Conservation (phyloP, 2,329 filamentous ascomycete genomes). For the Penicillium digitatum region DNA sequence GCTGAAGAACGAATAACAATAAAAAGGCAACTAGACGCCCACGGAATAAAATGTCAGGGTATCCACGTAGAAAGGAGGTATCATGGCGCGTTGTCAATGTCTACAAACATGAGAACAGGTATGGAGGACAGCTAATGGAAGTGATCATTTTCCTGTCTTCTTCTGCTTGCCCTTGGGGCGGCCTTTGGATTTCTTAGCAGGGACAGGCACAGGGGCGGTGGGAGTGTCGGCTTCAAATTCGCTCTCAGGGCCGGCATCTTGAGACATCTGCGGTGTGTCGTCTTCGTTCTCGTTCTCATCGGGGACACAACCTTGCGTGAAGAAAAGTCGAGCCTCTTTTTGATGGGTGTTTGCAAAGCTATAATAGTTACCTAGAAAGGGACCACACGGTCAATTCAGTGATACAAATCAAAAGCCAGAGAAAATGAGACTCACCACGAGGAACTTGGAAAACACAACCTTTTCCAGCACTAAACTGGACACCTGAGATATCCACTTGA, state of each 20-base stretch:
- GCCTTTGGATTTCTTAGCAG: slow-evolving; percentile 19
- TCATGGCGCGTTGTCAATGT: slow-evolving; percentile 18
- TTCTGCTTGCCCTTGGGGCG: slow-evolving; percentile 36
- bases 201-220: slow-evolving; percentile 7
- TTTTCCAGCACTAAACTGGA: slow-evolving; percentile 72
- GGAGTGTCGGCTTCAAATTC: slow-evolving; percentile 16
- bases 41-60: neutral
- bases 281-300: slow-evolving; percentile 27
- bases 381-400: neutral
- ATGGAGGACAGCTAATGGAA: neutral
- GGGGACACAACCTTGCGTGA: slow-evolving; percentile 76
- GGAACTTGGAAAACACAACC: slow-evolving; percentile 94
- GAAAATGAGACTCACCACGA: slow-evolving; percentile 62
- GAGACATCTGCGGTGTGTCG: slow-evolving; percentile 2
- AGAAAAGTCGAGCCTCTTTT: slow-evolving; percentile 75
- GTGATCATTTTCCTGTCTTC: slow-evolving; percentile 23
- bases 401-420: neutral
- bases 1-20: slow-evolving; percentile 18
- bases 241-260: slow-evolving; percentile 12
- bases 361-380: slow-evolving; percentile 78
- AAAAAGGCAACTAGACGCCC: slow-evolving; percentile 3
- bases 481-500: slow-evolving; percentile 60
- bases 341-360: slow-evolving; percentile 78
- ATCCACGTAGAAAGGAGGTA: slow-evolving; percentile 14
- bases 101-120: slow-evolving; percentile 1